Percentiles rank a stretch among this genome's conserved stretches.
phyloP scores from a whole-genome alignment of 768 basidiomycete genomes.

The Rhodotorula diobovata region DNA sequence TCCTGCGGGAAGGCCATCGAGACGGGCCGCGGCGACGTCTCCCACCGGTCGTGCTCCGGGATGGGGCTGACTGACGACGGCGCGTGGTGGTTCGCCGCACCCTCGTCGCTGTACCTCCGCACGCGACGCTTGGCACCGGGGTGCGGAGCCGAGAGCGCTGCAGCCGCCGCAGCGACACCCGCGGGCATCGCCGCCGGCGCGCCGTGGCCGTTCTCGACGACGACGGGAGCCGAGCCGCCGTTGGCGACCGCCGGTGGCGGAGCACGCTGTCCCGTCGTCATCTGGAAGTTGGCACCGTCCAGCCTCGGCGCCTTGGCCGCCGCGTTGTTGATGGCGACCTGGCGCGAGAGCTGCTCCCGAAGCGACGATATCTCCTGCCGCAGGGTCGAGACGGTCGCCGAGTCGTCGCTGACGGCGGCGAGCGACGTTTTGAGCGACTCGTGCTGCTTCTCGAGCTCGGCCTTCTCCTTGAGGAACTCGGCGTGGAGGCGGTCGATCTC shows the following conservation, averaged over 20 bases:
- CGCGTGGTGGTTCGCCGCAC: neutral
- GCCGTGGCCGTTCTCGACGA: constrained; percentile 1
- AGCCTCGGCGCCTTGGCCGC: constrained; percentile 41
- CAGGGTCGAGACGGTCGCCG: constrained; percentile 75
- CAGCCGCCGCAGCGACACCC: constrained; percentile 18
- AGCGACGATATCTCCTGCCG: constrained; percentile 88
- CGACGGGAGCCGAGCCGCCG: neutral
- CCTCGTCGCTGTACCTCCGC: constrained; percentile 31
- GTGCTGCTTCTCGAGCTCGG: constrained; percentile 71
- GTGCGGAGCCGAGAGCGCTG: constrained; percentile 21
- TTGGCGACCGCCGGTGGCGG: neutral
- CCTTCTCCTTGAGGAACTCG: constrained; percentile 67
- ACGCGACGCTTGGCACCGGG: constrained; percentile 31
- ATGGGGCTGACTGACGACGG: constrained; percentile 1
- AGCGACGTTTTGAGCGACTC: constrained; percentile 53
- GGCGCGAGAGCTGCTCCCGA: constrained; percentile 90
- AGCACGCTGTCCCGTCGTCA: constrained; percentile 45
- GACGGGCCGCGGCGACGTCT: constrained; percentile 29
- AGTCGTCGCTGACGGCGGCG: constrained; percentile 64
- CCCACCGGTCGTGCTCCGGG: constrained; percentile 37
- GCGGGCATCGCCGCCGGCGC: neutral
- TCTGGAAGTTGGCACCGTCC: constrained; percentile 45
- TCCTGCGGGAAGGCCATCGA: constrained; percentile 41
- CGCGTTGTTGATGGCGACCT: constrained; percentile 71
- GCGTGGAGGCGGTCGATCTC: constrained; percentile 73